Percentiles rank a stretch among this genome's conserved stretches.
Conservation (phyloP, 495 filamentous ascomycete species). For the Poronia punctata region DNA sequence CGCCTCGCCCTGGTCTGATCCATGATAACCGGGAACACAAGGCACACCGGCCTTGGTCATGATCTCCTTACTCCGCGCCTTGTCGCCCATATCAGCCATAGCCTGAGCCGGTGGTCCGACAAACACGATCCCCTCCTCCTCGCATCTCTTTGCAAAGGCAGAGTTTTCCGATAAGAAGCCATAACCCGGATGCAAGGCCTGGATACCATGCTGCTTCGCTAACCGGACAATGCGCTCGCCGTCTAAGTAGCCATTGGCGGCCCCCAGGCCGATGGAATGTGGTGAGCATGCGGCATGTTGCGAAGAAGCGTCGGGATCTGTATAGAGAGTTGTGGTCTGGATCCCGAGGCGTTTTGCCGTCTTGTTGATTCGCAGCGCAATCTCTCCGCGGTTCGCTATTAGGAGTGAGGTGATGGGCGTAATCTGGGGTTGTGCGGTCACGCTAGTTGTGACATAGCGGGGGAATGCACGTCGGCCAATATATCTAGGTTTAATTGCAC, state of each 20-base stretch:
- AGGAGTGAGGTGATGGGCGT: slow-evolving; percentile 73
- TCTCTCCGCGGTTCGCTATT: slow-evolving; percentile 96
- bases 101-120: slow-evolving; percentile 89
- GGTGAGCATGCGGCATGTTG: slow-evolving; percentile 86
- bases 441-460: slow-evolving; percentile 20
- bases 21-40: slow-evolving; percentile 95
- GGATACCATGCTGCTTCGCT: slow-evolving; percentile 76
- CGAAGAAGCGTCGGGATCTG: slow-evolving; percentile 76
- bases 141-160: slow-evolving; percentile 79
- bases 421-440: slow-evolving; percentile 22
- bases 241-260: slow-evolving; percentile 80
- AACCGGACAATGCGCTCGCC: slow-evolving; percentile 84
- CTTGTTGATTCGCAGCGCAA: slow-evolving; percentile 83
- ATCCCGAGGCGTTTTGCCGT: slow-evolving; percentile 87
- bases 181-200: slow-evolving; percentile 93
- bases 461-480: slow-evolving; percentile 15
- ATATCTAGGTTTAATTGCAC: slow-evolving; percentile 23
- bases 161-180: slow-evolving; percentile 97
- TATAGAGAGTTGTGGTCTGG: slow-evolving; percentile 89
- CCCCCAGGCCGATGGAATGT: slow-evolving; percentile 73
- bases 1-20: slow-evolving; percentile 66
- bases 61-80: slow-evolving; percentile 84
- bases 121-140: slow-evolving; percentile 85
- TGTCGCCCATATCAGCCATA: slow-evolving; percentile 97
- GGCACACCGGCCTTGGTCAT: slow-evolving; percentile 91